A percentile compares a stretch with the other conserved stretches of the same genome.
Evolutionary conservation across 108 stramenopile species (phyloP).

Genomic region (Conticribra guillardii): DNA sequence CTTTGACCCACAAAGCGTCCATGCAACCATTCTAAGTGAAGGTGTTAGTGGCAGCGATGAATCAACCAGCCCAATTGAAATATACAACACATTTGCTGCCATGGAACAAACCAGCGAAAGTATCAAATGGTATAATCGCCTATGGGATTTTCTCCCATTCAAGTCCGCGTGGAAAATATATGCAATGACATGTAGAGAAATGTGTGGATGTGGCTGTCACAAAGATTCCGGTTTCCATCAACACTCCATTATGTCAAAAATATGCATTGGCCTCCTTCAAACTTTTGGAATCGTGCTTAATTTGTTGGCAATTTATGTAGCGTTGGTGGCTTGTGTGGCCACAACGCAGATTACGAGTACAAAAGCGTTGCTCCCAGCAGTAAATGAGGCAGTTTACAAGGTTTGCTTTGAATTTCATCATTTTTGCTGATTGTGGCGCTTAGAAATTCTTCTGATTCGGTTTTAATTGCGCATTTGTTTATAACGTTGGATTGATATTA

Average conservation of each 20-base stretch:
- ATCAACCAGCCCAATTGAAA: background rate
- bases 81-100: conserved; percentile 11
- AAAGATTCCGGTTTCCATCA: conserved; percentile 18
- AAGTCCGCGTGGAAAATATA: conserved; percentile 14
- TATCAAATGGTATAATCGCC: conserved; percentile 11
- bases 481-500: background rate
- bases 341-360: conserved; percentile 12
- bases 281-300: conserved; percentile 13
- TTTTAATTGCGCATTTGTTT: no score
- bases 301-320: conserved; percentile 11
- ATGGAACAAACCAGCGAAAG: background rate
- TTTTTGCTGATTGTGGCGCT: background rate
- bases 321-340: conserved; percentile 15
- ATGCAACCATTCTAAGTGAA: no score
- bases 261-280: conserved; percentile 6
- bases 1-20: conserved; percentile 13
- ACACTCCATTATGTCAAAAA: conserved; percentile 5
- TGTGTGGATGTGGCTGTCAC: conserved; percentile 10
- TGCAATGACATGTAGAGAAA: background rate
- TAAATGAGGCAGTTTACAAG: conserved; percentile 11
- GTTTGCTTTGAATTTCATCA: no score
- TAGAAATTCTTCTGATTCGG: no score
- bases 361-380: conserved; percentile 16
- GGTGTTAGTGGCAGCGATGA: no score
- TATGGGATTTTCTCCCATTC: conserved; percentile 20